Percentiles rank a stretch among this genome's conserved stretches.
Evolutionary conservation across 2,329 filamentous ascomycete genomes (phyloP).

Genomic region (Epichloe aotearoae): DNA sequence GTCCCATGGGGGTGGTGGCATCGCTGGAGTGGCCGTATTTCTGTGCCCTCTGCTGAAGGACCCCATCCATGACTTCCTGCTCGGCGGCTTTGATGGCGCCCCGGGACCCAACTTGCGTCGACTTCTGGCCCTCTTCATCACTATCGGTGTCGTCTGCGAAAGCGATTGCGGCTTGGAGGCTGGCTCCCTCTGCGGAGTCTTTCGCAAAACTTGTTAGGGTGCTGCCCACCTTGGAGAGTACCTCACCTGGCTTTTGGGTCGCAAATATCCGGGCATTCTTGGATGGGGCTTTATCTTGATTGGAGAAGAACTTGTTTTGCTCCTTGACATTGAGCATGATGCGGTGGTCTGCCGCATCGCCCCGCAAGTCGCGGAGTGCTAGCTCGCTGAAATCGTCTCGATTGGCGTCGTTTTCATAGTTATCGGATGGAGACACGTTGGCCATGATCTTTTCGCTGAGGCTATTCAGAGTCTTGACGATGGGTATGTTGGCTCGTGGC

Average conservation of each 20-base stretch:
- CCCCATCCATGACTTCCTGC: slow-evolving; percentile 50
- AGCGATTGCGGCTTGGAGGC: slow-evolving; percentile 52
- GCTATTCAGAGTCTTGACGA: slow-evolving; percentile 78
- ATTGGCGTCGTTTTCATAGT: slow-evolving; percentile 46
- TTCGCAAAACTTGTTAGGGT: slow-evolving; percentile 43
- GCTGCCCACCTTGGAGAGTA: slow-evolving; percentile 49
- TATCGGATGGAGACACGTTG: slow-evolving; percentile 68
- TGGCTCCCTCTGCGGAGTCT: slow-evolving; percentile 36
- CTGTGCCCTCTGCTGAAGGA: slow-evolving; percentile 47
- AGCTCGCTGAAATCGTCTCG: slow-evolving; percentile 67
- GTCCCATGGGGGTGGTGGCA: slow-evolving; percentile 38
- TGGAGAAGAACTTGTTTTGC: slow-evolving; percentile 69
- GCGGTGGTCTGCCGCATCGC: slow-evolving; percentile 58
- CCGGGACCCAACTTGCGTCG: slow-evolving; percentile 54
- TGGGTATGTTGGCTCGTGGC: slow-evolving; percentile 67
- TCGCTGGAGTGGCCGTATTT: slow-evolving; percentile 37
- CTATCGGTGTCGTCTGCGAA: slow-evolving; percentile 59
- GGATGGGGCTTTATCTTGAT: slow-evolving; percentile 34
- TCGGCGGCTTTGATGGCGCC: slow-evolving; percentile 51
- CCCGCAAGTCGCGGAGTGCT: slow-evolving; percentile 66
- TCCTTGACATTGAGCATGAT: slow-evolving; percentile 82
- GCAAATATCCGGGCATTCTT: slow-evolving; percentile 42
- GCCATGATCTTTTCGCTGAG: slow-evolving; percentile 90
- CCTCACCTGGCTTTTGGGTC: slow-evolving; percentile 54
- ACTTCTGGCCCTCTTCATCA: slow-evolving; percentile 44